Evolutionary conservation across 1,139 yeast species (phyloP), one percentile per base, ranked within the genome.

Genomic region (Protomyces pachydermus): DNA sequence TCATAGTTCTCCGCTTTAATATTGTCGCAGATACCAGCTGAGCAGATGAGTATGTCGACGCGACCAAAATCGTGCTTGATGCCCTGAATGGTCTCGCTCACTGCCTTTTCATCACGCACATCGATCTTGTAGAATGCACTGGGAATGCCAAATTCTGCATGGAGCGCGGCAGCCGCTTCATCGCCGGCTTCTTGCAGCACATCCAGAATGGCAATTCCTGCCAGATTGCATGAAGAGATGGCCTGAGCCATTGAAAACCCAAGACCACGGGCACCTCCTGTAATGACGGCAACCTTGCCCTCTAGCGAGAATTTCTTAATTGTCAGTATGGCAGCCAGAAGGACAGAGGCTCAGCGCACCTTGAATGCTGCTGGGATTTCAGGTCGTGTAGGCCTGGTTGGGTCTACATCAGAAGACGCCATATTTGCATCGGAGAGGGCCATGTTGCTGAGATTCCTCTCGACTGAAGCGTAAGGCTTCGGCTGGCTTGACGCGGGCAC

Each of bases 201-300:
- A 20, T 64, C 63, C 25, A 64, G 53, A 28, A 78, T 72, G 69
- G 74, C 72, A 23, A 77, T 86, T 69, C 88, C 91, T 9, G 96
- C 96, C 14, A 58, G 53, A 61, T 96, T 97, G 3, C 95, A 95
- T 76, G 88, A 93, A 58, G 95, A 91, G 72, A 80, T 88, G 0
- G 91, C 95, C 73, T 85, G 88, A 52, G 96, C 96, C 38, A 88
- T 89, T 3, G 88, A 90, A 69, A 78, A 81, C 10, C 97, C 97
- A 70, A 90, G 89, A 34, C 97, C 97, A 48, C 87, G 82, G n/a
- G 95, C 86, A 3, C 95, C 86, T 38, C 97, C 97, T 18, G 96
- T 88, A 66, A 90, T 84, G 14, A 90, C 83, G 62, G 96, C 95
- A 18, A 87, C 88, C 74, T 88, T 88, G 18, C 95, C 95, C 78